Evolutionary conservation across 139 green algal genomes (phyloP).

Genomic region (Chlamydomonas sp.): DNA sequence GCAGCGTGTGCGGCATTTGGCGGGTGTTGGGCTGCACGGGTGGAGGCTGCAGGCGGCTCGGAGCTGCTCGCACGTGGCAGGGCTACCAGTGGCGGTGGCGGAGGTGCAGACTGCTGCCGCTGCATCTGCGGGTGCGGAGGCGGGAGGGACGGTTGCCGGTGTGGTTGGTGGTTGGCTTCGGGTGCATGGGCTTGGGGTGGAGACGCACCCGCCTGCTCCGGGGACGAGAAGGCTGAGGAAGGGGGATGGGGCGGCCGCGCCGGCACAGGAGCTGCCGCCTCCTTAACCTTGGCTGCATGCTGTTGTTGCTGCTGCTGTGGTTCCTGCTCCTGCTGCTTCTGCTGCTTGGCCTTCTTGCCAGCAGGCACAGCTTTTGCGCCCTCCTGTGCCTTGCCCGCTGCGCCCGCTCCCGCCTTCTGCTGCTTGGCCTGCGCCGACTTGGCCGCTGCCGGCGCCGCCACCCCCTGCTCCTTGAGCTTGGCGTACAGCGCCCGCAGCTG

Average conservation of each 20-base stretch:
- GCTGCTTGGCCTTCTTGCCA: not conserved
- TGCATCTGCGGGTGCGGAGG: not conserved
- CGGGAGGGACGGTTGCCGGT: not conserved
- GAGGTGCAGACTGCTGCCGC: not conserved
- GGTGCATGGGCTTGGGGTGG: not conserved
- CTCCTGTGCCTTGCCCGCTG: not conserved
- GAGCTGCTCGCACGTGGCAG: too few species aligned
- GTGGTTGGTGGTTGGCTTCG: not conserved
- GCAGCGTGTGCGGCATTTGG: too few species aligned
- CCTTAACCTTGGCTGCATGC: not conserved
- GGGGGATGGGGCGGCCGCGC: not conserved
- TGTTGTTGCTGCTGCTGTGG: not conserved
- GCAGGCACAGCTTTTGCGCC: not conserved
- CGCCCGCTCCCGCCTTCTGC: not conserved
- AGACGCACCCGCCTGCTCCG: not conserved
- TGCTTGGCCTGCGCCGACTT: not conserved
- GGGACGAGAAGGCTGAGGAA: not conserved
- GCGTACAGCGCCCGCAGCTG: conserved; percentile 3
- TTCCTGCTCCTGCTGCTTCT: conserved; percentile 5
- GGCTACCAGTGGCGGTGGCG: too few species aligned
- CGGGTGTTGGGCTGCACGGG: too few species aligned
- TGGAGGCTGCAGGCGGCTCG: too few species aligned
- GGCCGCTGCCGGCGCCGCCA: not conserved
- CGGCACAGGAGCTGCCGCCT: not conserved
- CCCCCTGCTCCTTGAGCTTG: not conserved